A percentile compares a stretch with the other conserved stretches of the same genome.
Evolutionary conservation across 352 stramenopile species (phyloP).

Genomic region (Globisporangium rhizosaccharum): DNA sequence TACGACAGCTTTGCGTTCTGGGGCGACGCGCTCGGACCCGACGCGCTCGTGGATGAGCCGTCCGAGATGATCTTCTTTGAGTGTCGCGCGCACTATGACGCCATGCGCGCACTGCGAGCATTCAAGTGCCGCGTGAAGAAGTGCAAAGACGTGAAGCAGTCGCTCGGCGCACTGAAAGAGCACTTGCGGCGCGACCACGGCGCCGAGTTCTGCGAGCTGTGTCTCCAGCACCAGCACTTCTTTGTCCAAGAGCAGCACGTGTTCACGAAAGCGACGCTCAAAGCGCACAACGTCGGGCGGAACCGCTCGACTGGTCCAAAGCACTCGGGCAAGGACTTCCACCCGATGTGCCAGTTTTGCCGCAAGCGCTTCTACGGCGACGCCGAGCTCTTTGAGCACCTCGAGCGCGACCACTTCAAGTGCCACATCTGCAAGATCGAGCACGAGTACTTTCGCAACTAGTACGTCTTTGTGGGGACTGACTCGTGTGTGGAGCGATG

Average conservation of each 20-base stretch:
- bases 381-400: conserved; percentile 80
- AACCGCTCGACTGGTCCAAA: conserved; percentile 37
- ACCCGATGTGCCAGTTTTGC: conserved; percentile 89
- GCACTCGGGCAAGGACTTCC: conserved; percentile 66
- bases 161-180: conserved; percentile 56
- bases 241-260: conserved; percentile 80
- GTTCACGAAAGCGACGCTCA: conserved; percentile 66
- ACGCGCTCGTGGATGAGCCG: conserved; percentile 62
- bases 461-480: conserved; percentile 37
- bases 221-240: conserved; percentile 67
- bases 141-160: conserved; percentile 48
- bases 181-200: conserved; percentile 61
- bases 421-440: conserved; percentile 87
- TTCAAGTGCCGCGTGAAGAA: conserved; percentile 61
- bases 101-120: conserved; percentile 48
- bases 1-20: conserved; percentile 78
- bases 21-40: conserved; percentile 56
- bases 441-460: conserved; percentile 88
- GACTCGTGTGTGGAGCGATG: no score
- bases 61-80: conserved; percentile 79
- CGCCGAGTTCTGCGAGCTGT: conserved; percentile 76
- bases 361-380: conserved; percentile 81
- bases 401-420: conserved; percentile 88
- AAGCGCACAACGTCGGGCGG: conserved; percentile 55
- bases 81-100: conserved; percentile 55